Percentiles rank a stretch among this genome's conserved stretches.
phyloP scores from a whole-genome alignment of 192 early-diverging fungal genomes.

The Gaertneriomyces sp. region DNA sequence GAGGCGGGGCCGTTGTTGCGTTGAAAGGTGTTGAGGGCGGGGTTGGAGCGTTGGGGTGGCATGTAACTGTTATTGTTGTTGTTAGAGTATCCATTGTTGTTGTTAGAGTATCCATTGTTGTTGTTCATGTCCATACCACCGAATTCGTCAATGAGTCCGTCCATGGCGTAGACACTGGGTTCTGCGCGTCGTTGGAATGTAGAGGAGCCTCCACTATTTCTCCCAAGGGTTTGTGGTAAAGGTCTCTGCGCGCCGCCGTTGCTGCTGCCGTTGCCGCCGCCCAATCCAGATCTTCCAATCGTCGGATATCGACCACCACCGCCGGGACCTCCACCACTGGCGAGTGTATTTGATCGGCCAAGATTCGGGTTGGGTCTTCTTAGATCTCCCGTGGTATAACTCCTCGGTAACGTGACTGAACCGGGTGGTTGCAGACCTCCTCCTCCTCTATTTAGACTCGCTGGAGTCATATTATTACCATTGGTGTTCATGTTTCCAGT shows the following conservation, averaged over 20 bases:
- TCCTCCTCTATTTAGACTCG: not conserved
- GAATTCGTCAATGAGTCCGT: too few species aligned
- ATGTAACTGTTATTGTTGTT: not conserved
- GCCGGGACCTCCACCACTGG: not conserved
- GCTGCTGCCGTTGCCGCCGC: too few species aligned
- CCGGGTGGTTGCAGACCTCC: not conserved
- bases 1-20: not conserved
- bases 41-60: not conserved
- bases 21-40: not conserved
- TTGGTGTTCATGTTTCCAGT: constrained; percentile 5
- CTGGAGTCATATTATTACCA: not conserved
- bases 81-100: too few species aligned
- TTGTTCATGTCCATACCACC: too few species aligned
- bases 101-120: not conserved
- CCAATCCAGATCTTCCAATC: too few species aligned
- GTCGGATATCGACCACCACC: not conserved
- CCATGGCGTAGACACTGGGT: too few species aligned
- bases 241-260: too few species aligned
- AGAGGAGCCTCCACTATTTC: too few species aligned
- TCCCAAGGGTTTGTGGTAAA: too few species aligned
- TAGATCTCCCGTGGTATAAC: not conserved
- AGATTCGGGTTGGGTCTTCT: not conserved
- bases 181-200: too few species aligned
- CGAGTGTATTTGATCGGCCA: not conserved
- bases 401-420: constrained; percentile 11